Conservation (phyloP, 1,139 yeast species). For the Blastobotrys niveus region DNA sequence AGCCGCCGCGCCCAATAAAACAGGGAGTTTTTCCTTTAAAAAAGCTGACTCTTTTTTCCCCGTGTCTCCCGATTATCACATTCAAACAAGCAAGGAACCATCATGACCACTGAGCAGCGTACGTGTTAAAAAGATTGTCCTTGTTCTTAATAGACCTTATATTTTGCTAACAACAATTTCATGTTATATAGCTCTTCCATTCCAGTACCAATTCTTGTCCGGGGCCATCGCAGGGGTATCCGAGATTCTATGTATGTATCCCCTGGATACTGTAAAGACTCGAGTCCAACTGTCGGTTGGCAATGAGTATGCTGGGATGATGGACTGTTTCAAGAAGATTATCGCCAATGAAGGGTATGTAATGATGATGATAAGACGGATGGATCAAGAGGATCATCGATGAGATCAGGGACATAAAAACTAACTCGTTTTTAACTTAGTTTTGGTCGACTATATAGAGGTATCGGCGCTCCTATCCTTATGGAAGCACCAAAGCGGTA, state of each 20-base stretch:
- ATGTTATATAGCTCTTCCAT: constrained; percentile 50
- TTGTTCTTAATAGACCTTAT: no score
- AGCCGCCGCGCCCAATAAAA: neutral
- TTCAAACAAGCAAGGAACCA: no score
- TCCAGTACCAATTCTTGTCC: constrained; percentile 80
- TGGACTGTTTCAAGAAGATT: constrained; percentile 78
- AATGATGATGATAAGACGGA: neutral
- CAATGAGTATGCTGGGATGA: constrained; percentile 66
- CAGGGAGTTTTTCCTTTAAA: neutral
- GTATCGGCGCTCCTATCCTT: constrained; percentile 89
- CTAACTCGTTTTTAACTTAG: constrained; percentile 6
- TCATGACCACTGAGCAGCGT: constrained; percentile 21
- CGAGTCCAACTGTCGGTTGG: constrained; percentile 87
- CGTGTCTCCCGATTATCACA: no score
- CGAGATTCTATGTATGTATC: constrained; percentile 96
- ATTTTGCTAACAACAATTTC: neutral
- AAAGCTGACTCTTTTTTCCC: no score
- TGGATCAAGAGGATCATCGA: neutral
- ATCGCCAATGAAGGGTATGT: constrained; percentile 69
- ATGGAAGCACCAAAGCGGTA: constrained; percentile 95
- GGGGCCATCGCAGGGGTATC: constrained; percentile 99
- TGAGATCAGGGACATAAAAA: neutral
- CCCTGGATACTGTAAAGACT: constrained; percentile 95
- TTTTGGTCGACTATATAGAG: constrained; percentile 69
- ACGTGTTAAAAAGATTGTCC: constrained; percentile 12